Evolutionary conservation across 2,329 filamentous ascomycete species (phyloP), one percentile per base, ranked within the genome.

Genomic region (Botryotinia calthae): DNA sequence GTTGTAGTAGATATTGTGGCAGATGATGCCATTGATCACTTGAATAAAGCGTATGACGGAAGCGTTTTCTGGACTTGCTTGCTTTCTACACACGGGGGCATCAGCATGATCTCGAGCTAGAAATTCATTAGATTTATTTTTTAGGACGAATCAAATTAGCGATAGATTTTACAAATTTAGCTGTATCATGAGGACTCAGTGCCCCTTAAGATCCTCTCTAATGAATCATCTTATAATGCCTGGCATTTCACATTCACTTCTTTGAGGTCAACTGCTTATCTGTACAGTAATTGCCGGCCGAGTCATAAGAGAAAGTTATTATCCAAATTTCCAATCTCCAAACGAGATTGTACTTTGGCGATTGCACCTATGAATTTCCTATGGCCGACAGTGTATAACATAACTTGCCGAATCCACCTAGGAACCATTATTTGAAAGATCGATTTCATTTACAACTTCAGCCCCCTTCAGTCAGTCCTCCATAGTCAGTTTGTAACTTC

Each of bases 231-330:
- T 20, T 18, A 42, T n/a, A 25, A 42, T 18, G 12, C 9, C 14
- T 62, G 42, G 18, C 61, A 28, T 42, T 44, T 44, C 37, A 2
- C 5, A 42, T 63, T 63, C 16, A 63, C 40, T 31, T 9, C 34
- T 10, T 20, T 28, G 1, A 16, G 1, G 18, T 16, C 8, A 14
- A 18, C 16, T 20, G 18, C 5, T 63, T 16, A 20, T 34, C 28
- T 34, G 6, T 31, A 1, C 7, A 3, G n/a, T 2, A 1, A 28
- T 9, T 28, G 1, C 16, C 28, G n/a, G 8, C 7, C 51, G 8
- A 18, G 14, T 56, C 51, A 28, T 12, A 8, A n/a, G 48, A n/a
- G 25, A n/a, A n/a, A 51, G 48, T n/a, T 25, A n/a, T 51, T n/a
- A 51, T 51, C 6, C 25, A 7, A n/a, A n/a, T 51, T 18, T 6